These are phyloP conservation scores for Mortierella antarctica DNA, from an alignment of 192 early-diverging fungal species.

Conservation along the genomic window DNA sequence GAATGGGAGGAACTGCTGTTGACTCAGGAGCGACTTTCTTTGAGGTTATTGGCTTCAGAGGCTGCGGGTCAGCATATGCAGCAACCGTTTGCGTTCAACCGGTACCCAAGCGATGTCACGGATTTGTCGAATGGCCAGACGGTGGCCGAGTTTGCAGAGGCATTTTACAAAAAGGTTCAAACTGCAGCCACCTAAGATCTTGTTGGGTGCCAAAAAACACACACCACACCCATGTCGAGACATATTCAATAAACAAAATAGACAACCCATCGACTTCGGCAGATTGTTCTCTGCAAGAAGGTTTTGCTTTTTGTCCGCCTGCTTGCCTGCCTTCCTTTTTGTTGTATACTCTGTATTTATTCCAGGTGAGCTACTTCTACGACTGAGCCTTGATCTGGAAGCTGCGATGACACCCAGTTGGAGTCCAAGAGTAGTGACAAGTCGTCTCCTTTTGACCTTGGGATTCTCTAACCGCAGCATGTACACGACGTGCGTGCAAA, in stretches of 20 bases:
- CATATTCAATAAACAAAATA: no score
- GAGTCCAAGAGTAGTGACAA: conserved; percentile 65
- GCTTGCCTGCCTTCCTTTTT: neutral
- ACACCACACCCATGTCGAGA: no score
- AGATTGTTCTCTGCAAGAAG: neutral
- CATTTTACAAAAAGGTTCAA: conserved; percentile 59
- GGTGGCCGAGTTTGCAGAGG: conserved; percentile 77
- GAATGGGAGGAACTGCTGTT: conserved; percentile 80
- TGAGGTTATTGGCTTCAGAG: conserved; percentile 56
- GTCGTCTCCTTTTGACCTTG: conserved; percentile 58
- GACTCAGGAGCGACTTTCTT: conserved; percentile 42
- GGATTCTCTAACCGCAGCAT: conserved; percentile 41
- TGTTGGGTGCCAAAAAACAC: neutral
- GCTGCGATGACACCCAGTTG: conserved; percentile 66
- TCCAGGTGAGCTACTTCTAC: conserved; percentile 18
- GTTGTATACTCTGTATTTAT: conserved; percentile 9
- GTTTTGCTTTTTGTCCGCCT: neutral
- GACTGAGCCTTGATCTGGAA: conserved; percentile 42
- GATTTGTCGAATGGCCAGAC: conserved; percentile 77
- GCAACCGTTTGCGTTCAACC: conserved; percentile 68
- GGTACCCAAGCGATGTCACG: conserved; percentile 77
- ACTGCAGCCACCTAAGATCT: conserved; percentile 5
- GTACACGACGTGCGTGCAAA: neutral
- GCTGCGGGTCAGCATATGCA: conserved; percentile 51
- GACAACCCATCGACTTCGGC: neutral